Evolutionary conservation across 345 rosid genomes (phyloP), one percentile per base, ranked within the genome.

Genomic region (Lepidium aucheri): DNA sequence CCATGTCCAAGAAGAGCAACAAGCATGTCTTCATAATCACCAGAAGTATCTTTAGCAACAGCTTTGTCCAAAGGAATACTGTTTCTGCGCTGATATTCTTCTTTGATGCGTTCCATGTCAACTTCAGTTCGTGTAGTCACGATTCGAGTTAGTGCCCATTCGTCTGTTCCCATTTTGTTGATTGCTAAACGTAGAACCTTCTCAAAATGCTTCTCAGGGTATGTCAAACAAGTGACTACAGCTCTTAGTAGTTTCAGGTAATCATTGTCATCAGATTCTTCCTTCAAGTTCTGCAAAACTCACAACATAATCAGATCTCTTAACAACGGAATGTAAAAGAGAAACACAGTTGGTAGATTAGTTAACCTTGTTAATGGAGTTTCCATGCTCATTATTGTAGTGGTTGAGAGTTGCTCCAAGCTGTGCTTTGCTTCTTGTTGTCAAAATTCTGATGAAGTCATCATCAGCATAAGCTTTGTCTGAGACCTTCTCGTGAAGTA

Each of bases 341-440:
- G 22, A 67, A 35, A 18, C 1, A 1, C 38, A 56, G 18, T 45
- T 45, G 6, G 26, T 59, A 8, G 36, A n/a, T 6, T 7, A n/a
- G 9, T 20, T 20, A 67, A 92, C 96, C 96, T 87, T 93, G 86
- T 85, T 86, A 68, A 93, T 86, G 60, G 93, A 74, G 75, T 79
- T 85, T 8, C 96, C 97, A 64, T 67, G 79, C 20, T 77, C 74
- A 52, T 85, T 75, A 60, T 93, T 89, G 81, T 86, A 89, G 79
- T 87, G 90, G 77, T 89, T 93, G 36, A 93, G 84, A 0, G 97
- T 84, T 15, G 97, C 98, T 33, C 79, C 79, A 1, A 89, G 79
- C 72, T 93, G 96, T 44, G 94, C 86, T 76, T 89, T 93, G 57
- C 97, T 90, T 73, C 98, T 82, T 26, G 97, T 87, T 1, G 88